Evolutionary conservation across 2,329 filamentous ascomycete species (phyloP).

Genomic region (Periconia macrospinosa): DNA sequence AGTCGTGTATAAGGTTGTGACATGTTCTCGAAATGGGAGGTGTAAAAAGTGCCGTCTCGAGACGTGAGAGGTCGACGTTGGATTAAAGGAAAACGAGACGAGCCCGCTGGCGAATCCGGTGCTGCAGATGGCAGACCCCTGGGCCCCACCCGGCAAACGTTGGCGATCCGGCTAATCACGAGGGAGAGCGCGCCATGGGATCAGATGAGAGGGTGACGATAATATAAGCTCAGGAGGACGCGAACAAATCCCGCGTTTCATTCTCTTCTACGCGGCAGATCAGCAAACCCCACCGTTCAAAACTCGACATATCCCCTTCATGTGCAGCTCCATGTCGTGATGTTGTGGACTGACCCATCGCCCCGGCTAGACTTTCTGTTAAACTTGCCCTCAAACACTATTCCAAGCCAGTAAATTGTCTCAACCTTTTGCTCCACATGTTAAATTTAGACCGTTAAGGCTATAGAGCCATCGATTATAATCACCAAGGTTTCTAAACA

Average conservation of each 20-base stretch:
- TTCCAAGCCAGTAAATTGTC: no score
- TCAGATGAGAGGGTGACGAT: conserved; percentile 6
- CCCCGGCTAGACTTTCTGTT: neutral
- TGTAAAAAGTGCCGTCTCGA: neutral
- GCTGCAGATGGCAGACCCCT: conserved; percentile 17
- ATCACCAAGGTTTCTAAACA: neutral
- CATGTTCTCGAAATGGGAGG: neutral
- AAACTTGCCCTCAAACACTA: neutral
- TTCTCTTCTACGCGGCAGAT: neutral
- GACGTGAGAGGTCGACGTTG: conserved; percentile 8
- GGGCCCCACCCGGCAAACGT: conserved; percentile 5
- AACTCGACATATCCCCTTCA: neutral
- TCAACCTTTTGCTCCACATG: neutral
- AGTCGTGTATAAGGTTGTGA: conserved; percentile 3
- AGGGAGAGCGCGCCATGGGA: neutral
- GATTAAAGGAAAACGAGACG: conserved; percentile 16
- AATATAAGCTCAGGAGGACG: neutral
- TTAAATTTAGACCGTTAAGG: neutral
- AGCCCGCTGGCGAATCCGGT: conserved; percentile 21
- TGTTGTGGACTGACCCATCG: neutral
- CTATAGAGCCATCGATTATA: no score
- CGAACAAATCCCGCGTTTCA: neutral
- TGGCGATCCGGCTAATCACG: conserved; percentile 19
- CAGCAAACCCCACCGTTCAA: neutral
- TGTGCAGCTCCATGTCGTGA: neutral